Evolutionary conservation across 441 rosid genomes (phyloP).

Genomic region (Erodium texanum): DNA sequence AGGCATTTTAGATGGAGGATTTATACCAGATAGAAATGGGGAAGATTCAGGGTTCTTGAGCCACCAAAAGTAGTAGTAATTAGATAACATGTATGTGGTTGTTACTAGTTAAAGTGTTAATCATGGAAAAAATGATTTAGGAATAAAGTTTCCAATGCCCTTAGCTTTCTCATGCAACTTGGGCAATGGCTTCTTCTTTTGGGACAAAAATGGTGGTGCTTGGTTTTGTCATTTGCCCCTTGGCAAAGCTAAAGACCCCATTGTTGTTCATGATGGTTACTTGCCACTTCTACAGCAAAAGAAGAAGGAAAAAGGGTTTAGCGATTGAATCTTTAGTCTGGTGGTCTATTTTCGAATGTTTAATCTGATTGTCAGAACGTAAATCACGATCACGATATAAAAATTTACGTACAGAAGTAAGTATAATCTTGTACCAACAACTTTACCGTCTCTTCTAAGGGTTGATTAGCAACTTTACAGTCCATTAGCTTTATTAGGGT

Average conservation of each 20-base stretch:
- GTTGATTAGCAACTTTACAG: no score
- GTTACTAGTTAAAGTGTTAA: slow-evolving; percentile 19
- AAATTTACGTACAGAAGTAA: no score
- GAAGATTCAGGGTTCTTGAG: background rate
- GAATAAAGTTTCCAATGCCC: slow-evolving; percentile 27
- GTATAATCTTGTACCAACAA: no score
- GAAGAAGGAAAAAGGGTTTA: no score
- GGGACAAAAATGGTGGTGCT: slow-evolving; percentile 20
- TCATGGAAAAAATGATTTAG: slow-evolving; percentile 11
- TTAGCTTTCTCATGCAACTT: slow-evolving; percentile 27
- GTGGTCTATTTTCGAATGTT: no score
- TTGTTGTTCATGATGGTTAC: no score
- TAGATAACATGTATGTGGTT: slow-evolving; percentile 1
- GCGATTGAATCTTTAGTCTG: no score
- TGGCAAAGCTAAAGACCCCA: slow-evolving; percentile 14
- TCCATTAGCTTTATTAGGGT: slow-evolving; percentile 20
- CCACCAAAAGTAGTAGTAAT: background rate
- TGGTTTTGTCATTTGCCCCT: slow-evolving; percentile 26
- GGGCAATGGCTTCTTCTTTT: slow-evolving; percentile 23
- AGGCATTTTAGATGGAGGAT: background rate
- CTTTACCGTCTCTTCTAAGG: no score
- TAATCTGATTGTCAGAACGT: no score
- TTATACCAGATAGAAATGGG: background rate
- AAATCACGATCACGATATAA: no score
- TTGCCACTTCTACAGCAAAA: no score